A percentile compares a stretch with the other conserved stretches of the same genome.
Conservation (phyloP, 192 early-diverging fungal species). For the Cladochytrium replicatum region DNA sequence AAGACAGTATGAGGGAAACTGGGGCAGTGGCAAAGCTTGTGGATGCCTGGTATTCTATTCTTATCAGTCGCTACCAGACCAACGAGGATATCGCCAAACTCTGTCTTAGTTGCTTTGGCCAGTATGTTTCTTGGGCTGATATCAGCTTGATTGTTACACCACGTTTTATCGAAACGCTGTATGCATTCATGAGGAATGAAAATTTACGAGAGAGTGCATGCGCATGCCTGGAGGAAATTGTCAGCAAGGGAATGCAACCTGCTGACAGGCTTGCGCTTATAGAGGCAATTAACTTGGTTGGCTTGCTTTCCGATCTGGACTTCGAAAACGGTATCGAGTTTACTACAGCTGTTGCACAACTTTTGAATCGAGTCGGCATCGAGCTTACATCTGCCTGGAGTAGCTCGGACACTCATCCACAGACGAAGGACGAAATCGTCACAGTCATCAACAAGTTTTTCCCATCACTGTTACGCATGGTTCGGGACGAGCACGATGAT, state of each 20-base stretch:
- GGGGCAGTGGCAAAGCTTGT: slow-evolving; percentile 63
- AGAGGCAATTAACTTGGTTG: slow-evolving; percentile 56
- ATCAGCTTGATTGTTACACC: slow-evolving; percentile 82
- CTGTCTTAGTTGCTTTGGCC: slow-evolving; percentile 64
- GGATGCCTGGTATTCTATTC: slow-evolving; percentile 63
- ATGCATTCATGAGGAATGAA: slow-evolving; percentile 48
- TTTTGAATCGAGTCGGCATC: slow-evolving; percentile 63
- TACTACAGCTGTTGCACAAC: slow-evolving; percentile 55
- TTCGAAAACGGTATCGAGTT: slow-evolving; percentile 49
- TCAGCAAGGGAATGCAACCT: slow-evolving; percentile 87
- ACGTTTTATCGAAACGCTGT: slow-evolving; percentile 63
- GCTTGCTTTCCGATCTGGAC: slow-evolving; percentile 24
- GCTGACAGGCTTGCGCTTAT: slow-evolving; percentile 81
- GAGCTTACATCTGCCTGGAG: slow-evolving; percentile 61
- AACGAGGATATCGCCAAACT: slow-evolving; percentile 53
- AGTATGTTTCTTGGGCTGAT: slow-evolving; percentile 93
- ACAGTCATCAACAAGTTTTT: slow-evolving; percentile 63
- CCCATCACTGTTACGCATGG: slow-evolving; percentile 66
- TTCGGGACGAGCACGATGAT: slow-evolving; percentile 77
- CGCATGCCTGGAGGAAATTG: slow-evolving; percentile 74
- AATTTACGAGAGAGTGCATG: slow-evolving; percentile 63
- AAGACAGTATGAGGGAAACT: slow-evolving; percentile 85
- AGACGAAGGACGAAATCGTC: slow-evolving; percentile 41
- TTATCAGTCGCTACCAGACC: slow-evolving; percentile 46
- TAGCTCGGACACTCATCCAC: slow-evolving; percentile 25